phyloP scores from a whole-genome alignment of 2,329 filamentous ascomycete genomes.

The Ophiostoma sp. region DNA sequence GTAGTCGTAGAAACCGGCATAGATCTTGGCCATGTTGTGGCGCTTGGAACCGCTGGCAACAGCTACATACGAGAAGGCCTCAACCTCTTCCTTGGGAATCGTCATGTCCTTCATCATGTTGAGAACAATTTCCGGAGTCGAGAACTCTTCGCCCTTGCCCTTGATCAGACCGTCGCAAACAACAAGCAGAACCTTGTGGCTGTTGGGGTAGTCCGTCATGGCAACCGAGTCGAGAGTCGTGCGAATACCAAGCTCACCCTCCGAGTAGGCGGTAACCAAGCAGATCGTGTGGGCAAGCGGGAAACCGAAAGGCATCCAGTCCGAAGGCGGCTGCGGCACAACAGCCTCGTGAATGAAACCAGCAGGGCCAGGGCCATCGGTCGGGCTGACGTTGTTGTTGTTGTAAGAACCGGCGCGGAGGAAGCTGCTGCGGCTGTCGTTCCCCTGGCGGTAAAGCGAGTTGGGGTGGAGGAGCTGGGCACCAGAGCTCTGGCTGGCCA shows the following conservation, averaged over 20 bases:
- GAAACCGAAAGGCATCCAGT: slow-evolving; percentile 97
- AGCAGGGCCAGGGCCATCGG: slow-evolving; percentile 75
- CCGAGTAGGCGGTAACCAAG: slow-evolving; percentile 93
- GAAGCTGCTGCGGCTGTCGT: slow-evolving; percentile 66
- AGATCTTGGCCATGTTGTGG: slow-evolving; percentile 99
- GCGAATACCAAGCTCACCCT: slow-evolving; percentile 87
- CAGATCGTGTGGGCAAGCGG: slow-evolving; percentile 92
- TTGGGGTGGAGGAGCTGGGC: slow-evolving; percentile 70
- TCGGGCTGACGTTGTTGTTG: slow-evolving; percentile 51
- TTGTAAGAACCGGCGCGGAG: slow-evolving; percentile 60
- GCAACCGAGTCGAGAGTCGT: slow-evolving; percentile 95
- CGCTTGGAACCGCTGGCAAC: slow-evolving; percentile 94
- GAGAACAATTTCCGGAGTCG: slow-evolving; percentile 87
- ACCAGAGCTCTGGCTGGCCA: slow-evolving; percentile 84
- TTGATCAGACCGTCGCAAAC: slow-evolving; percentile 98
- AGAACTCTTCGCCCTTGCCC: slow-evolving; percentile 81
- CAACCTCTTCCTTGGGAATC: slow-evolving; percentile 75
- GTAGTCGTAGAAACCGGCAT: slow-evolving; percentile 98
- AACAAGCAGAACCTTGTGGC: slow-evolving; percentile 94
- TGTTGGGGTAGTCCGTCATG: slow-evolving; percentile 98
- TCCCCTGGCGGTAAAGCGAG: slow-evolving; percentile 68
- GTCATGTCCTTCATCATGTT: slow-evolving; percentile 94
- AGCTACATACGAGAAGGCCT: slow-evolving; percentile 92
- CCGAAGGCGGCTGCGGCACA: slow-evolving; percentile 90
- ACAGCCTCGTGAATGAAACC: slow-evolving; percentile 97